Base-by-base conservation (phyloP, 1,284 basidiomycete genomes). In the Blastosporella zonata region DNA sequence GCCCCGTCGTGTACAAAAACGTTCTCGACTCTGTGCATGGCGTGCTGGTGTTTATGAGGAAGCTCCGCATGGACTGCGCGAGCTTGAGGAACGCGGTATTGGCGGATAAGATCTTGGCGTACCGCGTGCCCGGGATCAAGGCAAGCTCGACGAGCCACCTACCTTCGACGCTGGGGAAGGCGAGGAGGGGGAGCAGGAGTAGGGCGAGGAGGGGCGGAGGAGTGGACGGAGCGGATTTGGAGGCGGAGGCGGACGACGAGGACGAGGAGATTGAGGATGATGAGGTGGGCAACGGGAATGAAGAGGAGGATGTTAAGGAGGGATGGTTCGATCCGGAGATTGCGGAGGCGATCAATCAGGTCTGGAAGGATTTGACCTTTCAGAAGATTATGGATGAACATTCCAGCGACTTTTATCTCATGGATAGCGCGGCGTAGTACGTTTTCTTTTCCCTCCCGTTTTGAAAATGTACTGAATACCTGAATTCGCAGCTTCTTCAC, bases 331-430 rank as follows among this genome's bases (percentile, higher is more conserved):
- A 77, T 0, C 67, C 76, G 9, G 84, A 86, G 28, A 82, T 93
- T 50, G 88, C 90, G 0, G 73, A 79, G 40, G 85, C 89, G 12
- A 91, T 97, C 54, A 77, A 86, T 58, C 77, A 90, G 37, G 70
- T 98, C 3, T 96, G 93, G 92, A 82, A 88, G 56, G 96, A 99
- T 68, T 90, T 92, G 6, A 83, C 93, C 58, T 93, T 97, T 27
- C 79, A 86, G 0, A 79, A 79, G 48, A 78, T 97, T 27, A 86
- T 97, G 79, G 91, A 97, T 60, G 72, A 75, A 47, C 84, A 90
- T 53, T 79, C 79, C 31, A 89, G 79, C 65, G 87, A 96, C 55
- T 97, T 97, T 63, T 97, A 98, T 65, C 72, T 98, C 17, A 97
- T 97, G 94, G 96, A 98, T 68, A 93, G 85, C 41, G 95, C 95